Percentiles rank a stretch among this genome's conserved stretches.
Evolutionary conservation across 1,284 basidiomycete species (phyloP).

Genomic region (Puccinia hordei): DNA sequence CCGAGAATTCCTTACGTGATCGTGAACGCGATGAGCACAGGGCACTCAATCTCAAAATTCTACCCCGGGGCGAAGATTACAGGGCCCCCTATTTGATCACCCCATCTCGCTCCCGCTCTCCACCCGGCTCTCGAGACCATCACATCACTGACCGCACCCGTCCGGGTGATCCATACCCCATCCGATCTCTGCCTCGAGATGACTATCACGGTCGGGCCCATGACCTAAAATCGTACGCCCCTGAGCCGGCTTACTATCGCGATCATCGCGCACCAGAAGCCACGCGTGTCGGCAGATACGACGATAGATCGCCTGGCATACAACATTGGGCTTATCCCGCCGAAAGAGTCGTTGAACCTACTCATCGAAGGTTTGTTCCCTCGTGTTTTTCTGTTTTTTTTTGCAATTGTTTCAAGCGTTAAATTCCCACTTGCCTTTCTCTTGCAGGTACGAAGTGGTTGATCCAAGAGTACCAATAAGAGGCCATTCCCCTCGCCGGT

Average conservation of each 20-base stretch:
- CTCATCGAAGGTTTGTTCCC: neutral
- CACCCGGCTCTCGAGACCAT: constrained; percentile 16
- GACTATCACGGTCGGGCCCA: neutral
- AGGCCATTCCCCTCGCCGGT: constrained; percentile 29
- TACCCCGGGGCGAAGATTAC: constrained; percentile 1
- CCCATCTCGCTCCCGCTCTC: constrained; percentile 8
- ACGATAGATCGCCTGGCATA: neutral
- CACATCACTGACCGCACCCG: neutral
- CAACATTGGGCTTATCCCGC: neutral
- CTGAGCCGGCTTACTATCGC: constrained; percentile 17
- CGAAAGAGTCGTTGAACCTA: constrained; percentile 1
- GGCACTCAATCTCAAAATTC: constrained; percentile 1
- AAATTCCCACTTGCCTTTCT: neutral
- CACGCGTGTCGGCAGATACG: constrained; percentile 11
- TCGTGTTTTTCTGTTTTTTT: neutral
- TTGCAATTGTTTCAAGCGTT: neutral
- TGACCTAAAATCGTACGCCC: neutral
- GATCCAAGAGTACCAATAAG: neutral
- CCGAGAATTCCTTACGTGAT: constrained; percentile 4
- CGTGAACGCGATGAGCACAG: constrained; percentile 2
- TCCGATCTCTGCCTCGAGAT: neutral
- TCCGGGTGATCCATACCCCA: neutral
- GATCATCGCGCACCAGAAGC: constrained; percentile 10
- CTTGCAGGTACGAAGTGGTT: neutral
- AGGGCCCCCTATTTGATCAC: neutral